Base-by-base conservation (phyloP, 1,139 yeast species). In the Pichia sp. region DNA sequence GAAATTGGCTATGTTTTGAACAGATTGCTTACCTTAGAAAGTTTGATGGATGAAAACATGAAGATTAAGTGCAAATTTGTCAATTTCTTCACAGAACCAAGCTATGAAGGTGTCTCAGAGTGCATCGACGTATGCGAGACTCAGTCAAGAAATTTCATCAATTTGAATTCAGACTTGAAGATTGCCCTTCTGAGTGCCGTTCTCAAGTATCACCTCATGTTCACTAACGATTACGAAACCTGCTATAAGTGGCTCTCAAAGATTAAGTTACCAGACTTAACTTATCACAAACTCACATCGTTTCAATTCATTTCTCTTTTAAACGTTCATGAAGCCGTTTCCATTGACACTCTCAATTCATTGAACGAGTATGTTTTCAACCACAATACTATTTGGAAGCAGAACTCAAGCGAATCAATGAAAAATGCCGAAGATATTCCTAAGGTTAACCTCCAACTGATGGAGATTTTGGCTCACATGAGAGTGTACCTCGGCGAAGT, bases 401-500 rank as follows among this genome's bases (percentile, higher is more conserved):
- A 5, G 6, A 12, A 25, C 7, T 13, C 16, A 14, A 6, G 8
- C 16, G 27, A 9, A 8, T 9, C 5, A n/a, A 12, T 11, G 11
- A 19, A 7, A 13, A 18, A 12, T 15, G 8, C 12, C 14, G 27
- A 20, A 15, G 8, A n/a, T 3, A 43, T 49, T 23, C 49, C 53
- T 8, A 46, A 42, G 29, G 38, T 49, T 22, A 51, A 48, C 30
- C 44, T 43, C 41, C 50, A 49, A 27, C 30, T 54, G 16, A 30
- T 50, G 16, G 48, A 53, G 26, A 48, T 52, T 9, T 35, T 51
- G 15, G 55, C 49, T 19, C 47, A 50, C 29, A 43, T 53, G 53
- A 44, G 58, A 35, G 50, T 52, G 10, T 50, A 48, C 36, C 42
- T 49, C 13, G 56, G 56, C 8, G 47, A 49, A 32, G 38, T 41